Percentiles rank a stretch among this genome's conserved stretches.
These are phyloP conservation scores for Glycyrrhiza uralensis DNA, from an alignment of 306 rosid species.

Conservation along the genomic window DNA sequence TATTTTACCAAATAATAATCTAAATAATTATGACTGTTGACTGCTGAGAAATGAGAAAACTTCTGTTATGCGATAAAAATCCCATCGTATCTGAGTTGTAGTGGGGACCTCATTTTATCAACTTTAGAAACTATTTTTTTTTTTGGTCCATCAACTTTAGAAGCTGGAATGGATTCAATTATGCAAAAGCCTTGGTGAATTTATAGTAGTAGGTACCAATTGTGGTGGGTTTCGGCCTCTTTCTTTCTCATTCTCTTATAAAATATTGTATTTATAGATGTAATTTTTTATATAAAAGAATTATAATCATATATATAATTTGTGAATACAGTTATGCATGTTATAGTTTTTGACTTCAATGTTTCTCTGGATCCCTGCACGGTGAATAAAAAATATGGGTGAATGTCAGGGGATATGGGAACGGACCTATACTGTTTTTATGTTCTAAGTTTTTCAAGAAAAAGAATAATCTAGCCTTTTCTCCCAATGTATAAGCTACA, in stretches of 20 bases:
- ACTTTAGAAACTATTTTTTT: background rate
- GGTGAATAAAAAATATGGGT: too few species aligned
- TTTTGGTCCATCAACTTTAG: constrained; percentile 14
- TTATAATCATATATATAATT: too few species aligned
- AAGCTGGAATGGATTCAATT: background rate
- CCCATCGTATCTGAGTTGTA: background rate
- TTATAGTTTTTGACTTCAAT: too few species aligned
- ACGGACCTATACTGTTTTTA: too few species aligned
- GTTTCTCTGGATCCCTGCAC: too few species aligned
- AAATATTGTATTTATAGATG: background rate
- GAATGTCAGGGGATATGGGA: too few species aligned
- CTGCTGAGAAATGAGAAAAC: background rate
- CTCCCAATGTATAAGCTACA: too few species aligned
- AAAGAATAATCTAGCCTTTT: too few species aligned
- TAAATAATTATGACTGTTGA: constrained; percentile 1
- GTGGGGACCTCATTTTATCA: constrained; percentile 21
- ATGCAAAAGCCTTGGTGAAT: background rate
- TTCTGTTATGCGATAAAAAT: background rate
- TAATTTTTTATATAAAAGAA: background rate
- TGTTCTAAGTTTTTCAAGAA: background rate
- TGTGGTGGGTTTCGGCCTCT: background rate
- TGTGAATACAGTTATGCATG: too few species aligned
- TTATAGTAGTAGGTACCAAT: background rate
- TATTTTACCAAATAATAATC: constrained; percentile 9
- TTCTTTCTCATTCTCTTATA: background rate